These are phyloP conservation scores for Picocystis sp. DNA, from an alignment of 163 green algal species.

Conservation along the genomic window DNA sequence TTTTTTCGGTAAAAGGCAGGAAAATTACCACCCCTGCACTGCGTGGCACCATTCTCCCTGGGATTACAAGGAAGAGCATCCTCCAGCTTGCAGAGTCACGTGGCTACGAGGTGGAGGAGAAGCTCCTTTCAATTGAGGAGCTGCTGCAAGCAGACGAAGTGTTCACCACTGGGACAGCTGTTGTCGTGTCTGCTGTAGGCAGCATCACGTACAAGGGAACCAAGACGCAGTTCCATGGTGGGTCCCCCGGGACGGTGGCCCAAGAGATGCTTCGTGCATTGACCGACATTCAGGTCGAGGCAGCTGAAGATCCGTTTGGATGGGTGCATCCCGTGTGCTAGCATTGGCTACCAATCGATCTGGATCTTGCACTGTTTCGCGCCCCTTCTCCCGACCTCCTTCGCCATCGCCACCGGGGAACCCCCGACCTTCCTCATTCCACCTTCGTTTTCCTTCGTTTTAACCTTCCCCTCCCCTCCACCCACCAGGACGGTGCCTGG, in stretches of 20 bases:
- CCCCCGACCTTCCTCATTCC: too few relatives aligned
- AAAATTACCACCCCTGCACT: conserved; percentile 79
- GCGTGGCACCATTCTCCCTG: conserved; percentile 81
- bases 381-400: too few relatives aligned
- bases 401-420: too few relatives aligned
- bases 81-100: conserved; percentile 51
- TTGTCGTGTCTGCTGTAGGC: conserved; percentile 85
- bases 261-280: conserved; percentile 77
- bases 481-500: too few relatives aligned
- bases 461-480: too few relatives aligned
- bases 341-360: too few relatives aligned
- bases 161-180: conserved; percentile 92
- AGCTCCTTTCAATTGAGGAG: conserved; percentile 21
- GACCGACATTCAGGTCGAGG: conserved; percentile 74
- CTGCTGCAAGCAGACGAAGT: conserved; percentile 67
- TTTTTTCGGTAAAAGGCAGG: conserved; percentile 86
- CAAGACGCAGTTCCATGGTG: conserved; percentile 20
- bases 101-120: conserved; percentile 23
- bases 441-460: too few relatives aligned
- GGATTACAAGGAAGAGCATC: conserved; percentile 71
- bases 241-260: conserved; percentile 31
- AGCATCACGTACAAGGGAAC: conserved; percentile 66
- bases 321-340: conserved; percentile 54
- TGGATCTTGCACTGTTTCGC: too few relatives aligned
- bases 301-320: conserved; percentile 43